A percentile compares a stretch with the other conserved stretches of the same genome.
Conservation (phyloP, 225 moss, liverwort and hornwort species). For the Neckera pumila region DNA sequence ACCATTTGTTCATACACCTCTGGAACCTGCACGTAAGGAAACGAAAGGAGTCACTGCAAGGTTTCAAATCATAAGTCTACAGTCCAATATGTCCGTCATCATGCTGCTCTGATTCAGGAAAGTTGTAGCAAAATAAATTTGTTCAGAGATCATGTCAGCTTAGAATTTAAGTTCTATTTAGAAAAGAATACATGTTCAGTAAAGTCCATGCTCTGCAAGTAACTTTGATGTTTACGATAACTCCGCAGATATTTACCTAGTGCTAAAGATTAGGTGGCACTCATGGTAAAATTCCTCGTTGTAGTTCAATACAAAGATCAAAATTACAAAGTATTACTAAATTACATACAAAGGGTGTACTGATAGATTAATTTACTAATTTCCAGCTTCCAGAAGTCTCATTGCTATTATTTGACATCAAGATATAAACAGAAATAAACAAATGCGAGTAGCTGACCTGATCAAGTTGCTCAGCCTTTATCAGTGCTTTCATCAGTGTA, state of each 20-base stretch:
- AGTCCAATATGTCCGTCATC: not conserved
- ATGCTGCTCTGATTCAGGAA: not conserved
- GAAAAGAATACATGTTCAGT: not conserved
- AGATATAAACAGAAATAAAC: not conserved
- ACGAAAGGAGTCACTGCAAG: not conserved
- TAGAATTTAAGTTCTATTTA: not conserved
- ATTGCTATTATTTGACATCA: not conserved
- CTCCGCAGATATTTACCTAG: not conserved
- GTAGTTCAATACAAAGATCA: not conserved
- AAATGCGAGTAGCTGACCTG: conserved; percentile 24
- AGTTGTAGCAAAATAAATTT: not conserved
- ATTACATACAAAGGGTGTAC: not conserved
- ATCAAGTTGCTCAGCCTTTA: conserved; percentile 69
- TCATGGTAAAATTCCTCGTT: not conserved
- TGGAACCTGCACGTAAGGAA: conserved; percentile 37
- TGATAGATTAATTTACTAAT: not conserved
- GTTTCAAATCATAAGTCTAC: not conserved
- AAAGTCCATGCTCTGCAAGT: not conserved
- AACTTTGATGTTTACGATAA: not conserved
- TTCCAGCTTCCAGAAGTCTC: not conserved
- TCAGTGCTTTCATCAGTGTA: conserved; percentile 93
- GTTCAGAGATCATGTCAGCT: not conserved
- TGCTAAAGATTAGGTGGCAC: not conserved
- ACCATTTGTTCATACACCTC: conserved; percentile 77
- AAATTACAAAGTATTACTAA: not conserved